Evolutionary conservation across 1,284 basidiomycete species (phyloP).

Genomic region (Heimioporus retisporus): DNA sequence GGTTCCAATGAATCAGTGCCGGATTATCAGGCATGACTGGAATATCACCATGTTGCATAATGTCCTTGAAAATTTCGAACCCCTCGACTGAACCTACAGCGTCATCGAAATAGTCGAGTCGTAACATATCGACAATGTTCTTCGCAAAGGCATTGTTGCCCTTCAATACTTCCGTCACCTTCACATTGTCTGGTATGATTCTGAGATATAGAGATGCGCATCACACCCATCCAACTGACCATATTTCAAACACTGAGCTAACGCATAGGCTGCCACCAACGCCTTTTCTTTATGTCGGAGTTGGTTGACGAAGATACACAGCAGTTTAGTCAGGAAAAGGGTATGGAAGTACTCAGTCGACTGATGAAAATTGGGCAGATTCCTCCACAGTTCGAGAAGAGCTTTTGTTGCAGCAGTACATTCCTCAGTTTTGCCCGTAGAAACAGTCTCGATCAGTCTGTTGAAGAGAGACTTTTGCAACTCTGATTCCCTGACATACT

Average conservation of each 20-base stretch:
- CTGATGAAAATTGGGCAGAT: slow-evolving; percentile 6
- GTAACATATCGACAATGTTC: background rate
- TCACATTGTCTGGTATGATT: background rate
- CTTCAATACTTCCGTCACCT: background rate
- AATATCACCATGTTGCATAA: background rate
- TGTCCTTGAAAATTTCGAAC: background rate
- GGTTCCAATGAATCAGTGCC: background rate
- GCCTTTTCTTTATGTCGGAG: too few relatives aligned
- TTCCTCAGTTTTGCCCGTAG: slow-evolving; percentile 15
- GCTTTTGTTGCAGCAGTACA: slow-evolving; percentile 34
- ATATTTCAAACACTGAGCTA: background rate
- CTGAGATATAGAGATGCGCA: background rate
- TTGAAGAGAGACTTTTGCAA: too few relatives aligned
- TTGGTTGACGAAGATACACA: background rate
- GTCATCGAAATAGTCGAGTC: background rate
- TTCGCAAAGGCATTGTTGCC: background rate
- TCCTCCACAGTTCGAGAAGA: slow-evolving; percentile 23
- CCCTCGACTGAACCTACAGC: background rate
- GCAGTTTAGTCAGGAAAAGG: too few relatives aligned
- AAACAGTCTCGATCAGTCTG: background rate
- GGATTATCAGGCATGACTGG: too few relatives aligned
- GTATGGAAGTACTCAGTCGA: too few relatives aligned
- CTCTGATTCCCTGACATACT: slow-evolving; percentile 21
- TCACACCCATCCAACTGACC: background rate
- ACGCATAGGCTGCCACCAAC: too few relatives aligned